A percentile compares a stretch with the other conserved stretches of the same genome.
phyloP scores from a whole-genome alignment of 2,329 filamentous ascomycete species.

The Cladophialophora yegresii region DNA sequence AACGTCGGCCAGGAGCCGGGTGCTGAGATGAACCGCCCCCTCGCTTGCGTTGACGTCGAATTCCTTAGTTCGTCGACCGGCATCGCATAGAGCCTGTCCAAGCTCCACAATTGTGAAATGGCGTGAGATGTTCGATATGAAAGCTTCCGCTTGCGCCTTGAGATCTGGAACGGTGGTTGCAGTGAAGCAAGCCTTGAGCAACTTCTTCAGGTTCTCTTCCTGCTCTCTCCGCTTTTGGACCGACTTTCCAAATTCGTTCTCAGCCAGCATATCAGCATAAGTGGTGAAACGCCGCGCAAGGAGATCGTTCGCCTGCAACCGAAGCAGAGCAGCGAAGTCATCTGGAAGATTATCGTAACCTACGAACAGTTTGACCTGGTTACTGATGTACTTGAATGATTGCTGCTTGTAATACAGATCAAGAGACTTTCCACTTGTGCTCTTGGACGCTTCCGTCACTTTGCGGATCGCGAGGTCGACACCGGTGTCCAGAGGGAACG shows the following conservation, averaged over 20 bases:
- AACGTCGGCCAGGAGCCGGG: slow-evolving; percentile 81
- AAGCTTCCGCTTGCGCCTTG: slow-evolving; percentile 70
- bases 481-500: slow-evolving; percentile 83
- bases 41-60: slow-evolving; percentile 88
- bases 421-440: slow-evolving; percentile 60
- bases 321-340: slow-evolving; percentile 79
- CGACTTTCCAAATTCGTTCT: slow-evolving; percentile 77
- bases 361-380: slow-evolving; percentile 87
- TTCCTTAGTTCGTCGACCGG: slow-evolving; percentile 72
- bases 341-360: slow-evolving; percentile 86
- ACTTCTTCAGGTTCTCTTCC: slow-evolving; percentile 76
- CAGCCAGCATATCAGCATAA: slow-evolving; percentile 67
- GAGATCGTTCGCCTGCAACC: slow-evolving; percentile 86
- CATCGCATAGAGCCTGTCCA: slow-evolving; percentile 76
- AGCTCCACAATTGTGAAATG: slow-evolving; percentile 92
- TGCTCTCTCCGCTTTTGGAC: slow-evolving; percentile 84
- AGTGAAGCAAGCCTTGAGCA: slow-evolving; percentile 86
- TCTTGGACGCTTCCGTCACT: slow-evolving; percentile 75
- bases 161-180: slow-evolving; percentile 81
- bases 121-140: slow-evolving; percentile 78
- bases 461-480: slow-evolving; percentile 87
- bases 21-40: slow-evolving; percentile 82
- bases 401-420: slow-evolving; percentile 92
- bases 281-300: slow-evolving; percentile 70
- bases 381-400: slow-evolving; percentile 80